These are phyloP conservation scores for Naganishia albida DNA, from an alignment of 1,284 basidiomycete genomes.

Conservation along the genomic window DNA sequence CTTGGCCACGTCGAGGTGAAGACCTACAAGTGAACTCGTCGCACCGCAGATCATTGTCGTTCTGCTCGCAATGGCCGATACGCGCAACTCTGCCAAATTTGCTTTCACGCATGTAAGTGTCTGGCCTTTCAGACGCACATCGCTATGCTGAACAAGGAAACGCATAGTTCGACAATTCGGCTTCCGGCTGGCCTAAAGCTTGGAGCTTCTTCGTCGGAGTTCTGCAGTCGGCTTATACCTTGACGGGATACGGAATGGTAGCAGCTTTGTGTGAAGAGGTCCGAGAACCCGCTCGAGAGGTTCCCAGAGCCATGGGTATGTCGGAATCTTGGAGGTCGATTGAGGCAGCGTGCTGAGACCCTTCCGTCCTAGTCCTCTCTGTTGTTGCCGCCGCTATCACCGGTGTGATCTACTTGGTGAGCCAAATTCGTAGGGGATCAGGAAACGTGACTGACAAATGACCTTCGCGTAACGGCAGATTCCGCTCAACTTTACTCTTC, in stretches of 20 bases:
- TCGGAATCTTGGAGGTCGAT: background rate
- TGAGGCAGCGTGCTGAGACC: background rate
- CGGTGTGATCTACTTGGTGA: constrained; percentile 52
- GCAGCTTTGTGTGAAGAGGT: constrained; percentile 54
- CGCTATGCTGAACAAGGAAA: constrained; percentile 19
- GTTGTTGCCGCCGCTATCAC: constrained; percentile 56
- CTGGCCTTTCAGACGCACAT: too few species aligned
- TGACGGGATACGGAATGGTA: constrained; percentile 54
- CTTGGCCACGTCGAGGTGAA: background rate
- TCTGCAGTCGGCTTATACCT: constrained; percentile 51
- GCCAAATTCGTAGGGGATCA: constrained; percentile 9
- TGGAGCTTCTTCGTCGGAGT: constrained; percentile 56
- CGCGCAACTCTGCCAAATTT: constrained; percentile 52
- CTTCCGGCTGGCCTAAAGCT: constrained; percentile 47
- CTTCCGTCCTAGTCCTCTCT: constrained; percentile 44
- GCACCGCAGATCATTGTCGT: constrained; percentile 51
- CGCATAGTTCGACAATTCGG: constrained; percentile 51
- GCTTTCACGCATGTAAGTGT: constrained; percentile 47
- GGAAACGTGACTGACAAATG: constrained; percentile 15
- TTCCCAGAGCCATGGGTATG: constrained; percentile 53
- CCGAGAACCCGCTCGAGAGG: constrained; percentile 50
- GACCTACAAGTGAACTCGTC: background rate
- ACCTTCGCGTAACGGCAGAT: constrained; percentile 40
- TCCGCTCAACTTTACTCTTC: constrained; percentile 56
- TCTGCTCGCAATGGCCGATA: constrained; percentile 53